Evolutionary conservation across 192 early-diverging fungal genomes (phyloP).

Genomic region (Backusella luteola): DNA sequence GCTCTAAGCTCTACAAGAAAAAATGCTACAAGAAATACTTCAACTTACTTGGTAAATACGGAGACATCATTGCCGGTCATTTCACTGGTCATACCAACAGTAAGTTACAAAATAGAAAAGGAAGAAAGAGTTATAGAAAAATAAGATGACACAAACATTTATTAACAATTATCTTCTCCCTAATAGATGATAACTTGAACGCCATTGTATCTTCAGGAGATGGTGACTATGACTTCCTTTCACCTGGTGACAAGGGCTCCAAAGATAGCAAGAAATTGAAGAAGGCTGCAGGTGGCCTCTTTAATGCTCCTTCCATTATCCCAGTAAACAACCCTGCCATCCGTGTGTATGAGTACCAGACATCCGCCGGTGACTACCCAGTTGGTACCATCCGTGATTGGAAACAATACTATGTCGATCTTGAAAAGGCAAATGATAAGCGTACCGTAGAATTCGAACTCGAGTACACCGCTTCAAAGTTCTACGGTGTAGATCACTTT

Average conservation of each 20-base stretch:
- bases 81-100: slow-evolving; percentile 43
- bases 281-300: slow-evolving; percentile 18
- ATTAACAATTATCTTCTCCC: not conserved
- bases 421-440: slow-evolving; percentile 20
- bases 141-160: not conserved
- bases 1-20: slow-evolving; percentile 6
- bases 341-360: slow-evolving; percentile 32
- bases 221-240: not conserved
- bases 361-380: not conserved
- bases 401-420: slow-evolving; percentile 29
- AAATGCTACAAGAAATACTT: slow-evolving; percentile 28
- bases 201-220: slow-evolving; percentile 13
- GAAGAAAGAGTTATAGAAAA: not conserved
- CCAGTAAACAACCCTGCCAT: slow-evolving; percentile 39
- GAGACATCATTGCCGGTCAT: slow-evolving; percentile 35
- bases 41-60: slow-evolving; percentile 32
- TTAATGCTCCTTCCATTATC: slow-evolving; percentile 41
- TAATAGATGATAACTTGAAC: slow-evolving; percentile 21
- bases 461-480: slow-evolving; percentile 26
- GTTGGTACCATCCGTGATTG: slow-evolving; percentile 29
- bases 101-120: slow-evolving; percentile 6
- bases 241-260: not conserved
- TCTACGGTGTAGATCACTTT: slow-evolving; percentile 20
- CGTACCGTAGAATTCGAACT: slow-evolving; percentile 12
- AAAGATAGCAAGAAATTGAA: not conserved